phyloP scores from a whole-genome alignment of 73 alveolate genomes.

The Stentor coeruleus region DNA sequence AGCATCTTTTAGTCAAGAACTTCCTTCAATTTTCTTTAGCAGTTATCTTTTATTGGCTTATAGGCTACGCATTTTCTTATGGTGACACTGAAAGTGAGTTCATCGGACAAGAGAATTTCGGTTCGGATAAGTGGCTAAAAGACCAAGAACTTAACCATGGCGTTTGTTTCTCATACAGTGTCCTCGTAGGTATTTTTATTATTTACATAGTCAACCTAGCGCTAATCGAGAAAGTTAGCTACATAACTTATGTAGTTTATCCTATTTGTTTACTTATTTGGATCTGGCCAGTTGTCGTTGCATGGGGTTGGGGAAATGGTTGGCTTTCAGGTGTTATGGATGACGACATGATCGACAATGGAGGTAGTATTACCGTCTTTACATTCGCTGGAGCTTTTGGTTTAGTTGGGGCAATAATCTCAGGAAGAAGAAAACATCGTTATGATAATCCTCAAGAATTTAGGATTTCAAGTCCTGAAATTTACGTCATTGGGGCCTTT shows the following conservation, averaged over 20 bases:
- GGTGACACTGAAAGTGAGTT: constrained; percentile 2
- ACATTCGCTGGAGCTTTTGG: constrained; percentile 22
- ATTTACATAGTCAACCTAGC: background rate
- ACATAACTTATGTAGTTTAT: background rate
- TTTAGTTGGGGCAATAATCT: background rate
- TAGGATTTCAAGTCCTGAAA: background rate
- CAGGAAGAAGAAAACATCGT: background rate
- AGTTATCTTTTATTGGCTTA: constrained; percentile 2
- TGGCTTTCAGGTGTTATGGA: background rate
- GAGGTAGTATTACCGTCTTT: constrained; percentile 4
- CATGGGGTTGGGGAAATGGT: constrained; percentile 22
- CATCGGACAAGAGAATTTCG: constrained; percentile 18
- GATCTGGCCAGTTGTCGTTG: constrained; percentile 17
- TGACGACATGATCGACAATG: background rate
- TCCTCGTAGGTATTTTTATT: background rate
- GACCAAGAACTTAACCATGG: background rate
- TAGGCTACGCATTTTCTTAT: constrained; percentile 16
- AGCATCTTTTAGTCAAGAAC: constrained; percentile 13
- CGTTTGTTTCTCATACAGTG: background rate
- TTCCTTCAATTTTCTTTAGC: constrained; percentile 15
- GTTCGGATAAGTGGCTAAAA: background rate
- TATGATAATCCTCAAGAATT: background rate
- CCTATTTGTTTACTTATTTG: background rate
- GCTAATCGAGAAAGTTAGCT: background rate
- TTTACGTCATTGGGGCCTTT: constrained; percentile 1